Conservation (phyloP, 805 yeast genomes). For the Aciculoconidium aculeatum region DNA sequence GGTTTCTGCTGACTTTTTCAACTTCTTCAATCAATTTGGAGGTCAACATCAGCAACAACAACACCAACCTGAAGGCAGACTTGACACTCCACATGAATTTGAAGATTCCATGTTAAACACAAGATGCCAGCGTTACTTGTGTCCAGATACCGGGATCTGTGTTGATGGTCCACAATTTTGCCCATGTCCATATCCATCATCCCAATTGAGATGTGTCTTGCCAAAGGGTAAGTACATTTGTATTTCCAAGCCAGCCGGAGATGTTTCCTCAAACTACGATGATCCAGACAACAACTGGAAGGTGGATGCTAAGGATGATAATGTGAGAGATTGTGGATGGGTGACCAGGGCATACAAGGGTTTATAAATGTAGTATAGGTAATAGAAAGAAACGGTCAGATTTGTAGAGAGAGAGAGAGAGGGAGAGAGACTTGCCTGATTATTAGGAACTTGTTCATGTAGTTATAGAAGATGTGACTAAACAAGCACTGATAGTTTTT, state of each 20-base stretch:
- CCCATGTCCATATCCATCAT: conserved; percentile 85
- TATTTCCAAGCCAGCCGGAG: conserved; percentile 70
- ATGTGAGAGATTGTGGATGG: conserved; percentile 77
- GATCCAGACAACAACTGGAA: conserved; percentile 40
- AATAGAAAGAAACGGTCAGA: not conserved
- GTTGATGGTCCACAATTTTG: conserved; percentile 66
- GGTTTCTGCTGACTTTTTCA: conserved; percentile 28
- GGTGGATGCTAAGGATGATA: conserved; percentile 46
- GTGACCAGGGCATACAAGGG: conserved; percentile 70
- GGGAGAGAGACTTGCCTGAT: conserved; percentile 1
- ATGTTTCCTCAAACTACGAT: conserved; percentile 24
- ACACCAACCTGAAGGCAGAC: conserved; percentile 18
- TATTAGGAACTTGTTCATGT: no score
- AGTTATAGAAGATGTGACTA: no score
- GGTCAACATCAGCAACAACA: conserved; percentile 16
- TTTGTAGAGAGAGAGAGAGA: not conserved
- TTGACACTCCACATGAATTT: conserved; percentile 27
- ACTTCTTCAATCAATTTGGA: conserved; percentile 20
- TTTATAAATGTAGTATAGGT: conserved; percentile 10
- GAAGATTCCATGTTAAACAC: conserved; percentile 33
- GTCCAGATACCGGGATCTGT: conserved; percentile 80
- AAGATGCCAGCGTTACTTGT: conserved; percentile 62
- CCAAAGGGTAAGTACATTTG: conserved; percentile 73
- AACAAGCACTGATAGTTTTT: no score
- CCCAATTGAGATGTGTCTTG: conserved; percentile 74